Conservation (phyloP, 768 basidiomycete species). For the Auriculariales sp. region DNA sequence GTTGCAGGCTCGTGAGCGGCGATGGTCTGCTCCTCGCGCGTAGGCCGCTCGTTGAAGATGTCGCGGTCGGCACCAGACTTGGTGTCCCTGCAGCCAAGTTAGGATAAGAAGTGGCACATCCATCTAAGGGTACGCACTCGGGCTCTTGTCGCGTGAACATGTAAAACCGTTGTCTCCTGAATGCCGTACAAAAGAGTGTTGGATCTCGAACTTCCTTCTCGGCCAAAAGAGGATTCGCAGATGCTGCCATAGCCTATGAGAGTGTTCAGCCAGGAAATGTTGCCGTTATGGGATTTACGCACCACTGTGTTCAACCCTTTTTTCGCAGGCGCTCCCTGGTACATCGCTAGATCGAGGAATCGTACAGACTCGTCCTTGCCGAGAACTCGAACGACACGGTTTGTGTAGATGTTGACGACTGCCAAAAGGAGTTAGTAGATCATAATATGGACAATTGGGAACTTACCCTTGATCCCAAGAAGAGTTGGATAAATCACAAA, state of each 20-base stretch:
- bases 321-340: slow-evolving; percentile 90
- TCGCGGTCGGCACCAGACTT: slow-evolving; percentile 79
- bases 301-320: slow-evolving; percentile 72
- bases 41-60: slow-evolving; percentile 95
- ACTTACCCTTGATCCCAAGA: slow-evolving; percentile 83
- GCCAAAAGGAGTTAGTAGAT: background rate
- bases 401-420: slow-evolving; percentile 94
- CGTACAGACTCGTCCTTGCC: slow-evolving; percentile 92
- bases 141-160: slow-evolving; percentile 85
- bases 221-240: slow-evolving; percentile 85
- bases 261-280: background rate
- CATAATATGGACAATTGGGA: background rate
- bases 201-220: slow-evolving; percentile 78
- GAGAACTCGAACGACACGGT: slow-evolving; percentile 73
- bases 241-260: slow-evolving; percentile 79
- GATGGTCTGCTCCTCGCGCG: slow-evolving; percentile 86
- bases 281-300: slow-evolving; percentile 14
- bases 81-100: slow-evolving; percentile 40
- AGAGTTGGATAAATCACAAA: slow-evolving; percentile 90
- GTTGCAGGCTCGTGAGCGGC: slow-evolving; percentile 44
- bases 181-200: slow-evolving; percentile 83
- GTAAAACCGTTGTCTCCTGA: slow-evolving; percentile 87
- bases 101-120: slow-evolving; percentile 1
- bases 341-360: slow-evolving; percentile 76
- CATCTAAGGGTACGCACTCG: slow-evolving; percentile 46